Evolutionary conservation across 2,329 filamentous ascomycete genomes (phyloP).

Genomic region (Nemania abortiva): DNA sequence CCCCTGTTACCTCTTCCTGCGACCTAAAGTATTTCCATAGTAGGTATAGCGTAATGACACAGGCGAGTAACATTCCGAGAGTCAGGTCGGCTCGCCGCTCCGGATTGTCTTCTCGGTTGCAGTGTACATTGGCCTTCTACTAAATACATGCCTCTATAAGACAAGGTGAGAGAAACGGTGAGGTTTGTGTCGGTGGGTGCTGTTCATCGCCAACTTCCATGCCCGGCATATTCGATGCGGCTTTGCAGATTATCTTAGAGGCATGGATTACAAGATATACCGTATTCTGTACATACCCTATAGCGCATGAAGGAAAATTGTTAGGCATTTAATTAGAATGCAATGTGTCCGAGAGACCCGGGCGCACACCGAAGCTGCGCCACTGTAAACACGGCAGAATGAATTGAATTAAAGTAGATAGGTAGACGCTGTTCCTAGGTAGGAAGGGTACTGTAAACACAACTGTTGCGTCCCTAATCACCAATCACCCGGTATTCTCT

Average conservation of each 20-base stretch:
- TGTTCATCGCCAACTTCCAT: slow-evolving; percentile 19
- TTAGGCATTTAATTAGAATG: background rate
- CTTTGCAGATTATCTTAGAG: slow-evolving; percentile 7
- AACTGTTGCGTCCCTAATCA: too few relatives aligned
- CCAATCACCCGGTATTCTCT: slow-evolving; percentile 4
- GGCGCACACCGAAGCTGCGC: slow-evolving; percentile 35
- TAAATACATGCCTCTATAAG: slow-evolving; percentile 7
- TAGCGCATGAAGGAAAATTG: slow-evolving; percentile 2
- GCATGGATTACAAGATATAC: slow-evolving; percentile 3
- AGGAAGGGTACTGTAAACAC: background rate
- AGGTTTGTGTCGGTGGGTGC: slow-evolving; percentile 18
- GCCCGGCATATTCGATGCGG: slow-evolving; percentile 21
- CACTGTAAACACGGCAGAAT: slow-evolving; percentile 11
- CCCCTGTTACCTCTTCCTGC: slow-evolving; percentile 33
- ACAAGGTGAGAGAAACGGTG: slow-evolving; percentile 28
- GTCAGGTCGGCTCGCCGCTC: slow-evolving; percentile 16
- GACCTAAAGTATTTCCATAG: slow-evolving; percentile 34
- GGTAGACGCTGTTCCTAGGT: too few relatives aligned
- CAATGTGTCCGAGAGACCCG: slow-evolving; percentile 30
- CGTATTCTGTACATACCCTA: background rate
- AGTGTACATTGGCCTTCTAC: background rate
- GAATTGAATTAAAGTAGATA: slow-evolving; percentile 8
- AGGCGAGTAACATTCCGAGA: slow-evolving; percentile 10
- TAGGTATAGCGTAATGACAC: slow-evolving; percentile 26
- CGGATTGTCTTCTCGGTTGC: background rate